phyloP scores from a whole-genome alignment of 345 rosid genomes.

The Hibiscus trionum region DNA sequence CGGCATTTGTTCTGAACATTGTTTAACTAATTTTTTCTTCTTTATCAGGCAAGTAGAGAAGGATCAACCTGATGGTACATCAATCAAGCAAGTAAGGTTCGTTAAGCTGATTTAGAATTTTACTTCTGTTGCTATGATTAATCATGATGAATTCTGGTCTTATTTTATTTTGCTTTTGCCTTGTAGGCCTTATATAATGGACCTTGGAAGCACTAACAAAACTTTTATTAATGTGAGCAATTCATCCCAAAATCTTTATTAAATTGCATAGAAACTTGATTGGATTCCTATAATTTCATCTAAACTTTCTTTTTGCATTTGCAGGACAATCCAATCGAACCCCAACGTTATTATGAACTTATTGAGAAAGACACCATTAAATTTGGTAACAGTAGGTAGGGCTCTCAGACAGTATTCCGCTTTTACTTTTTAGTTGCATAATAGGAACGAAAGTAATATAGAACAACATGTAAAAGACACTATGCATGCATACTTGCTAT shows the following conservation, averaged over 20 bases:
- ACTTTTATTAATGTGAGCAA: constrained; percentile 75
- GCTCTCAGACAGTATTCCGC: not conserved
- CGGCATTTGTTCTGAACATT: not conserved
- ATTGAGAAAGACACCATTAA: constrained; percentile 89
- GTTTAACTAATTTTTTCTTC: constrained; percentile 17
- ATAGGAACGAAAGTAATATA: not conserved
- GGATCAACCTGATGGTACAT: constrained; percentile 69
- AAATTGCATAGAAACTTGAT: not conserved
- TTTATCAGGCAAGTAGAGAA: constrained; percentile 64
- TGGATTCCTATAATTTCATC: constrained; percentile 6
- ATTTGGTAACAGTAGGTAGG: constrained; percentile 95
- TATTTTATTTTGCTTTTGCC: constrained; percentile 12
- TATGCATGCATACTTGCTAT: not conserved
- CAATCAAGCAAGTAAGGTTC: constrained; percentile 61
- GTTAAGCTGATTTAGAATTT: constrained; percentile 7
- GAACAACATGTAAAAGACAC: not conserved
- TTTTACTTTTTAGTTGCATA: not conserved
- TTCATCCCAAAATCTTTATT: constrained; percentile 15
- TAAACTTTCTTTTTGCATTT: constrained; percentile 20
- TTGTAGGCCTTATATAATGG: constrained; percentile 87
- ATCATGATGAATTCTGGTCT: not conserved
- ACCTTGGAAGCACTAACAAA: constrained; percentile 96
- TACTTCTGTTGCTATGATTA: not conserved
- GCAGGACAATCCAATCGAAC: constrained; percentile 82
- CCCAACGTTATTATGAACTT: constrained; percentile 88